phyloP scores from a whole-genome alignment of 2,329 filamentous ascomycete species.

The Cytospora paraplurivora region DNA sequence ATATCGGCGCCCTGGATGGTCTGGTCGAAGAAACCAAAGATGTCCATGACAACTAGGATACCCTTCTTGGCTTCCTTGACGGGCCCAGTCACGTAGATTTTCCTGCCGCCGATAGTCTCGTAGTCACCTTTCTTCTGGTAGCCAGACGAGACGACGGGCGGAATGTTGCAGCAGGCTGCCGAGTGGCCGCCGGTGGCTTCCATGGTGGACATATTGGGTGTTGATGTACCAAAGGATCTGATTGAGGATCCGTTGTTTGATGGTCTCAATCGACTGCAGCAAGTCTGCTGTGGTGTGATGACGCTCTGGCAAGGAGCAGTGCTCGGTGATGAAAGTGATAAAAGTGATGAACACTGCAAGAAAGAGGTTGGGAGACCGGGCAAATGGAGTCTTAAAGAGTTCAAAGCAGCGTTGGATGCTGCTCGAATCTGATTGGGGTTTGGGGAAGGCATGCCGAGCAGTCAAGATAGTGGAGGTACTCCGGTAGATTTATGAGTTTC shows the following conservation, averaged over 20 bases:
- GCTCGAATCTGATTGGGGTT: constrained; percentile 16
- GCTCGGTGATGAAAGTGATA: not conserved
- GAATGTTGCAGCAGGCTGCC: constrained; percentile 47
- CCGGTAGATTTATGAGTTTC: too few relatives aligned
- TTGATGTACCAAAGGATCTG: constrained; percentile 21
- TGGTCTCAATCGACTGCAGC: constrained; percentile 8
- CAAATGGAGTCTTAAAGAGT: constrained; percentile 12
- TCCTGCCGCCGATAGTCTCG: constrained; percentile 46
- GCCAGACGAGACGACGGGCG: constrained; percentile 48
- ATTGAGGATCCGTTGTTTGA: not conserved
- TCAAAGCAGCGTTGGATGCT: constrained; percentile 16
- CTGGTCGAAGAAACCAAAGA: constrained; percentile 72
- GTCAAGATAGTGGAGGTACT: not conserved
- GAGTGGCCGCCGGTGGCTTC: constrained; percentile 42
- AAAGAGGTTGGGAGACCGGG: constrained; percentile 5
- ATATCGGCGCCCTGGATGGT: constrained; percentile 72
- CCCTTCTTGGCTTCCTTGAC: constrained; percentile 53
- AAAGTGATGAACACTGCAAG: not conserved
- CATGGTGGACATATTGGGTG: constrained; percentile 40
- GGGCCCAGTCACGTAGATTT: constrained; percentile 54
- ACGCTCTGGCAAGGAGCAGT: not conserved
- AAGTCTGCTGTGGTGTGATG: constrained; percentile 3
- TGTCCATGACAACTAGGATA: constrained; percentile 65
- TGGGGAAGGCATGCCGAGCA: constrained; percentile 12
- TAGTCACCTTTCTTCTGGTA: constrained; percentile 51